A percentile compares a stretch with the other conserved stretches of the same genome.
Evolutionary conservation across 1,284 basidiomycete genomes (phyloP).

Genomic region (Puccinia sorghi): DNA sequence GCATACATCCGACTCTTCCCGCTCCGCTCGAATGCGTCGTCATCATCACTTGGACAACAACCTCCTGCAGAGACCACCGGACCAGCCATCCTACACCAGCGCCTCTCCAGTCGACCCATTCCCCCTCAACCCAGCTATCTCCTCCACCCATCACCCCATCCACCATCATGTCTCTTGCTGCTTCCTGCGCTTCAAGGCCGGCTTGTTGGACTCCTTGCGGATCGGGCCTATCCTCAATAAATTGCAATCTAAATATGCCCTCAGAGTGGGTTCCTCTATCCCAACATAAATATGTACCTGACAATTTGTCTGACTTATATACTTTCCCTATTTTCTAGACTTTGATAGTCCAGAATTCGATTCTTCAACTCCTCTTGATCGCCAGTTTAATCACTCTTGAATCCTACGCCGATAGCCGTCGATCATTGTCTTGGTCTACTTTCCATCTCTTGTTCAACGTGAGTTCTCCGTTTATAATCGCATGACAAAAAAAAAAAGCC

Average conservation of each 20-base stretch:
- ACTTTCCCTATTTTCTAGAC: background rate
- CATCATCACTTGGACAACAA: slow-evolving; percentile 18
- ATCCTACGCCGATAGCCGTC: background rate
- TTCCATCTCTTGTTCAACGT: slow-evolving; percentile 10
- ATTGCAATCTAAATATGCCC: background rate
- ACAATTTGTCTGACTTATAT: background rate
- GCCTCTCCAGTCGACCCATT: background rate
- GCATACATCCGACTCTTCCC: too few relatives aligned
- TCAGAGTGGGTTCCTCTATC: background rate
- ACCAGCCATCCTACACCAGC: background rate
- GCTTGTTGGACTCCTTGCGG: slow-evolving; percentile 1
- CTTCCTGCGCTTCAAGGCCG: background rate
- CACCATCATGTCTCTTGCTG: background rate
- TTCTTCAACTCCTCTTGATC: slow-evolving; percentile 12
- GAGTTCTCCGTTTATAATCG: background rate
- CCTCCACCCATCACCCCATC: background rate
- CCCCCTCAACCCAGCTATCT: background rate
- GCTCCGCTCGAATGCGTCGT: slow-evolving; percentile 19
- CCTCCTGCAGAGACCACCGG: background rate
- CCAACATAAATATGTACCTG: background rate
- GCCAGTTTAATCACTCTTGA: slow-evolving; percentile 7
- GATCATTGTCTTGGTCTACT: slow-evolving; percentile 8
- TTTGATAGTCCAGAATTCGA: slow-evolving; percentile 10
- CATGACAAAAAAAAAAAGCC: background rate
- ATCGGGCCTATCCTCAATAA: background rate